These are phyloP conservation scores for Ilyonectria destructans DNA, from an alignment of 2,329 filamentous ascomycete genomes.

Conservation along the genomic window DNA sequence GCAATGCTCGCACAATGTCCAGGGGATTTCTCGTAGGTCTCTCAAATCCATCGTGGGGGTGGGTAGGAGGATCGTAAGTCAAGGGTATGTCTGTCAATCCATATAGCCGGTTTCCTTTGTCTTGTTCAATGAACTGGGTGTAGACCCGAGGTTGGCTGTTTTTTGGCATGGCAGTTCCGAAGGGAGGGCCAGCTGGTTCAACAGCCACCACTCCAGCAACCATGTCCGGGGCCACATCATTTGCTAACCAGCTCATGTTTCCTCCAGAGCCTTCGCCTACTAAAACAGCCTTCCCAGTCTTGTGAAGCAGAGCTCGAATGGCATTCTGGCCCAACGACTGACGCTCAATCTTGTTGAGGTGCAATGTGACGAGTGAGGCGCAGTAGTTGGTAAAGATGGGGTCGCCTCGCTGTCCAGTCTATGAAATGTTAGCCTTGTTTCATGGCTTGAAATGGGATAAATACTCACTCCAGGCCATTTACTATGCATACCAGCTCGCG, in stretches of 20 bases:
- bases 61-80: conserved; percentile 58
- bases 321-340: conserved; percentile 55
- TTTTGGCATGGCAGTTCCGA: conserved; percentile 47
- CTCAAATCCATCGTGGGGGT: conserved; percentile 31
- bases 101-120: conserved; percentile 54
- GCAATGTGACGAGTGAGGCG: conserved; percentile 58
- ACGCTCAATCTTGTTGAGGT: conserved; percentile 48
- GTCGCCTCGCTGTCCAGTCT: conserved; percentile 61
- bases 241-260: conserved; percentile 63
- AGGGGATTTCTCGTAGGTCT: conserved; percentile 30
- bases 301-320: conserved; percentile 60
- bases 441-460: background rate
- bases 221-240: conserved; percentile 64
- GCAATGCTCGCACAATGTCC: conserved; percentile 30
- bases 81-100: conserved; percentile 61
- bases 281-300: conserved; percentile 60
- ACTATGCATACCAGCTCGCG: conserved; percentile 50
- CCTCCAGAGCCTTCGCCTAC: conserved; percentile 68
- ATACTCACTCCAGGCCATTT: conserved; percentile 59
- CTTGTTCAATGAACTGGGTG: conserved; percentile 43
- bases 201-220: conserved; percentile 66
- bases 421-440: conserved; percentile 8
- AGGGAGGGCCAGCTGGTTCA: conserved; percentile 70
- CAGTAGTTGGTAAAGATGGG: conserved; percentile 65
- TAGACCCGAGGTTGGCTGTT: conserved; percentile 36